phyloP scores from a whole-genome alignment of 2,329 filamentous ascomycete species.

The Pseudofabraea citricarpa region DNA sequence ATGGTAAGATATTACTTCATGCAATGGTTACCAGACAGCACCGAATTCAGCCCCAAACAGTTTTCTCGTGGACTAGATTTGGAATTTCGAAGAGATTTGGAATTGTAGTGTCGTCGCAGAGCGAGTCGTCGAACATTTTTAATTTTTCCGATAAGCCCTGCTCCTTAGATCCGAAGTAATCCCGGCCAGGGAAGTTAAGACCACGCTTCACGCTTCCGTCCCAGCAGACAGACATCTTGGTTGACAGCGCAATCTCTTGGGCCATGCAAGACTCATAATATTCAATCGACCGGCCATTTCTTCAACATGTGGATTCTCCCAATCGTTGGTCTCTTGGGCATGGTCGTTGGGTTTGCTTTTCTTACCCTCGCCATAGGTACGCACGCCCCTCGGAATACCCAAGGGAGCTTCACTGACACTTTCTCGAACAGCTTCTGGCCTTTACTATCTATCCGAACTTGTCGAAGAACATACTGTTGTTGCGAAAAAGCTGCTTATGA shows the following conservation, averaged over 20 bases:
- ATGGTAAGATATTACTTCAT: slow-evolving; percentile 9
- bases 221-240: neutral
- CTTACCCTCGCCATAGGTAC: slow-evolving; percentile 88
- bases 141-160: slow-evolving; percentile 6
- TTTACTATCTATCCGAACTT: slow-evolving; percentile 97
- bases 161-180: slow-evolving; percentile 14
- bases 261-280: slow-evolving; percentile 23
- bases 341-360: slow-evolving; percentile 86
- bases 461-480: slow-evolving; percentile 97
- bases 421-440: slow-evolving; percentile 69
- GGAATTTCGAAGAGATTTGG: neutral
- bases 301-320: slow-evolving; percentile 81
- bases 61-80: too few species aligned
- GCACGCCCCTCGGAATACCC: slow-evolving; percentile 12
- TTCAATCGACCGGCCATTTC: neutral
- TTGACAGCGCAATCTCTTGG: too few species aligned
- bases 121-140: slow-evolving; percentile 9
- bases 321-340: slow-evolving; percentile 82
- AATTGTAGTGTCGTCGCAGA: neutral
- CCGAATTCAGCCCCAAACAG: too few species aligned
- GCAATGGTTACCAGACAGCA: neutral
- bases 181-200: slow-evolving; percentile 1
- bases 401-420: slow-evolving; percentile 3
- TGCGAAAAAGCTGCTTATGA: slow-evolving; percentile 79
- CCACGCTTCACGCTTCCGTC: neutral